Conservation (phyloP, 495 filamentous ascomycete species). For the Lophiotrema nucula region DNA sequence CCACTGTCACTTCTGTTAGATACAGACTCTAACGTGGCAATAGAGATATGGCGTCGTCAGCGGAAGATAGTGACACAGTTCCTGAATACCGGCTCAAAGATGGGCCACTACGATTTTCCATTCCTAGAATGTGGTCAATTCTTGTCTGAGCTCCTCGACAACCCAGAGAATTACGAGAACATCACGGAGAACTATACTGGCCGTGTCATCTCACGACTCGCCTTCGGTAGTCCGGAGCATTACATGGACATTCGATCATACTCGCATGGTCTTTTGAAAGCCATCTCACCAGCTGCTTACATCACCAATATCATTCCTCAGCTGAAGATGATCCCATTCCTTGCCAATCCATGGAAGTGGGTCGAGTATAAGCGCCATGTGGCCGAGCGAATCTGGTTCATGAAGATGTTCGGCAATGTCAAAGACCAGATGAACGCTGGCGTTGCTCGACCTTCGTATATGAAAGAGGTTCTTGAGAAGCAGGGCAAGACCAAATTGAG, state of each 20-base stretch:
- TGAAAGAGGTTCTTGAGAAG: neutral
- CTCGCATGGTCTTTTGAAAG: neutral
- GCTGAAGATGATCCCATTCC: neutral
- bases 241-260: neutral
- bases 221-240: neutral
- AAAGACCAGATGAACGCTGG: neutral
- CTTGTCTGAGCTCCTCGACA: neutral
- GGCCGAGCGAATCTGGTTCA: neutral
- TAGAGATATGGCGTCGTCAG: constrained; percentile 12
- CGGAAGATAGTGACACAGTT: constrained; percentile 1
- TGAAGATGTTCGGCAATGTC: neutral
- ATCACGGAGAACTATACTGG: neutral
- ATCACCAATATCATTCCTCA: neutral
- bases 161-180: neutral
- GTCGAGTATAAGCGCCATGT: neutral
- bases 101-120: neutral
- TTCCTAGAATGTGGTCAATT: neutral
- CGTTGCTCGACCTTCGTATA: neutral
- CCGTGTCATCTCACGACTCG: constrained; percentile 2
- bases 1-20: neutral
- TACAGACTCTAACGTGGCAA: neutral
- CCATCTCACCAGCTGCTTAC: neutral
- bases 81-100: neutral
- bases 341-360: neutral
- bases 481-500: neutral